Evolutionary conservation across 1,284 basidiomycete species (phyloP).

Genomic region (Cystobasidiaceae sp.): DNA sequence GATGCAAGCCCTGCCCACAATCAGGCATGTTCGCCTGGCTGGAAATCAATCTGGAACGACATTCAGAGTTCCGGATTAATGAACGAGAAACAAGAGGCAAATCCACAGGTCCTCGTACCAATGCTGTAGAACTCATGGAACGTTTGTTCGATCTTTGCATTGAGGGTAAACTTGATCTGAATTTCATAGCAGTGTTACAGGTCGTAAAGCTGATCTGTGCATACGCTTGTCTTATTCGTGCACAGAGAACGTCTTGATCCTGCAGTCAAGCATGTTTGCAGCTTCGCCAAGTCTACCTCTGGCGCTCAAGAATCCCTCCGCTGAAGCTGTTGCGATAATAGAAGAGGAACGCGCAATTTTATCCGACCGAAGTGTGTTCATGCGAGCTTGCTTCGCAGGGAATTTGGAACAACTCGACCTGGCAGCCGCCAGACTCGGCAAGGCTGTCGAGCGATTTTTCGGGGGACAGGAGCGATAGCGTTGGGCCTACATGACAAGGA

Average conservation of each 20-base stretch:
- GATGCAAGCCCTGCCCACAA: constrained; percentile 23
- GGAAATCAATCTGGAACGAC: constrained; percentile 14
- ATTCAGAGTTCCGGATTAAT: constrained; percentile 15
- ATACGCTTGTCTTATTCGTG: neutral
- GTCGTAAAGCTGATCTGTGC: too few species aligned
- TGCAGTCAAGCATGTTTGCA: constrained; percentile 25
- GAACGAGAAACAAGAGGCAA: constrained; percentile 16
- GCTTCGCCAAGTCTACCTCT: constrained; percentile 4
- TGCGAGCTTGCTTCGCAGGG: constrained; percentile 26
- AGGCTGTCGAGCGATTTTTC: constrained; percentile 20
- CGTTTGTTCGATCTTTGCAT: constrained; percentile 22
- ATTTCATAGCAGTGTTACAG: neutral
- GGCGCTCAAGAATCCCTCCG: neutral
- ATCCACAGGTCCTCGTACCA: constrained; percentile 12
- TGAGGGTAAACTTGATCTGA: neutral
- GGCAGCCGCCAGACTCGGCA: constrained; percentile 11
- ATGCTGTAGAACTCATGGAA: constrained; percentile 23
- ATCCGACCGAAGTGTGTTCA: constrained; percentile 7
- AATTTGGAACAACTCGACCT: constrained; percentile 24
- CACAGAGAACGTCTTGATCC: constrained; percentile 23
- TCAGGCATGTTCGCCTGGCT: constrained; percentile 30
- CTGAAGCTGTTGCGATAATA: constrained; percentile 5
- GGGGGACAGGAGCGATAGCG: neutral
- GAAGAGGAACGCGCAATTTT: constrained; percentile 5
- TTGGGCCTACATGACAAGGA: neutral